Base-by-base conservation (phyloP, 2,329 filamentous ascomycete genomes). In the Cryphonectria naterciae region DNA sequence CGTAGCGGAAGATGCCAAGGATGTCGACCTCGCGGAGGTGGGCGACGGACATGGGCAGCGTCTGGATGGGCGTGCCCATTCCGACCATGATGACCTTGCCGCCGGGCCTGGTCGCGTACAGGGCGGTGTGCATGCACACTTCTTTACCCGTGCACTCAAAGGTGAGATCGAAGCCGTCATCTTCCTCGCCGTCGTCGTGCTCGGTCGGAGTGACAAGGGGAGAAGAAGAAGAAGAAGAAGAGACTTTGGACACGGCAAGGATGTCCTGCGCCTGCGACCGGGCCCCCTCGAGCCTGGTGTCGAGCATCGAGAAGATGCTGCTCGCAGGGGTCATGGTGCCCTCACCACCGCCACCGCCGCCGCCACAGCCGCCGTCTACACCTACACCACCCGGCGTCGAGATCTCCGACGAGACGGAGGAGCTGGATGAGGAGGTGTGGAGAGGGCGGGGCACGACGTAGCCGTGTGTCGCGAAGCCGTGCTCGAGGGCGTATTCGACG, bases 61-160 rank as follows among this genome's bases (percentile, higher is more conserved):
- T 93, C 79, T 94, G 91, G 67, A 93, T 87, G 0, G 92, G 92
- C 6, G 88, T 92, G 52, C 92, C 92, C 92, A 94, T 94, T 68
- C 92, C 92, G 35, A 95, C 91, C 79, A 94, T 89, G 79, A 94
- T 86, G 65, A 94, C 85, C 75, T 90, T 91, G 25, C 92, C 92
- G 37, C 92, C 92, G 0, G 92, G 85, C 70, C 86, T 86, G 13
- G 91, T 90, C 3, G 90, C 90, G 75, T 92, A 94, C 28, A 94
- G 88, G n/a, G 89, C 87, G 1, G 91, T 91, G 78, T 93, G 92
- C 81, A 93, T 90, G 78, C 92, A 93, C 0, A 87, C 85, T 73
- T 92, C 91, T 72, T 93, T 92, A 39, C 92, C 92, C 0, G 92
- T 94, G 77, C 92, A 94, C 80, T 94, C 92, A 74, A 94, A 94